These are phyloP conservation scores for Cardiospermum halicacabum DNA, from an alignment of 345 rosid genomes.

Conservation along the genomic window DNA sequence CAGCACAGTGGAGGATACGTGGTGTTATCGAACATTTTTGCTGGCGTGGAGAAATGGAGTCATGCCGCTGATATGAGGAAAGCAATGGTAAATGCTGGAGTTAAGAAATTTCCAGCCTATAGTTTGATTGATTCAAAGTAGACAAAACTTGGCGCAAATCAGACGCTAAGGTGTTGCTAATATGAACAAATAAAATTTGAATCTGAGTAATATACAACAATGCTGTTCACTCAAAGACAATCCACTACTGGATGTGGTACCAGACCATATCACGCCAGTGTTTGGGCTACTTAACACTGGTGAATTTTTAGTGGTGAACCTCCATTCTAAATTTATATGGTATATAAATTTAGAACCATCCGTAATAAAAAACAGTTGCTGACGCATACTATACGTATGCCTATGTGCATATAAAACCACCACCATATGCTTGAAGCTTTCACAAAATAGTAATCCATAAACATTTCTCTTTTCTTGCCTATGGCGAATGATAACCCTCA, in stretches of 20 bases:
- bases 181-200: too few relatives aligned
- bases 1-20: slow-evolving; percentile 47
- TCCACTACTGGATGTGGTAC: too few relatives aligned
- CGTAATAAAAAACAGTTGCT: too few relatives aligned
- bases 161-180: too few relatives aligned
- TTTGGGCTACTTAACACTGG: too few relatives aligned
- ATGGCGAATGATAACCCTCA: background rate
- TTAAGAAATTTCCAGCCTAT: slow-evolving; percentile 43
- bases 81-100: slow-evolving; percentile 40
- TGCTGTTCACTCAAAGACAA: background rate
- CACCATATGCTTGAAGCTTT: background rate
- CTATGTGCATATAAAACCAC: too few relatives aligned
- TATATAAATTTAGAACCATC: too few relatives aligned
- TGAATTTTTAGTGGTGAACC: too few relatives aligned
- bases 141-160: background rate
- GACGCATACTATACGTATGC: too few relatives aligned
- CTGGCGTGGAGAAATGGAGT: slow-evolving; percentile 44
- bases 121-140: slow-evolving; percentile 34
- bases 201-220: too few relatives aligned
- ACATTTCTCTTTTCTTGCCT: background rate
- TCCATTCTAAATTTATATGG: too few relatives aligned
- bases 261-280: too few relatives aligned
- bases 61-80: slow-evolving; percentile 49
- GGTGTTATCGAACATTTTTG: slow-evolving; percentile 43
- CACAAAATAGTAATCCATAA: background rate